A percentile compares a stretch with the other conserved stretches of the same genome.
Conservation (phyloP, 257 asterid genomes). For the Nicotiana knightiana region DNA sequence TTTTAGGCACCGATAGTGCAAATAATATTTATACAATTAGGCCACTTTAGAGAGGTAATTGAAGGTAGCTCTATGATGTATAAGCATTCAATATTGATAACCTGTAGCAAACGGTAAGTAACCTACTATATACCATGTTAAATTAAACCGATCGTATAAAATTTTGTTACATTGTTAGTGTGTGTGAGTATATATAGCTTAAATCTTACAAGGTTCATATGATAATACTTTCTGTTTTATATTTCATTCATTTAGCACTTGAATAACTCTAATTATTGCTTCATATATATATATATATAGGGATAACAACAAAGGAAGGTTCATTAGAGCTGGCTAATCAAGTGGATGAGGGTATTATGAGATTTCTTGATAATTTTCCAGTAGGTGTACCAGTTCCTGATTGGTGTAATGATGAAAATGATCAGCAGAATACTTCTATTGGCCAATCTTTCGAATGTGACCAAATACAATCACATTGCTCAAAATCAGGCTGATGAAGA, state of each 20-base stretch:
- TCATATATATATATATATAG: neutral
- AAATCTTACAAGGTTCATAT: too few species aligned
- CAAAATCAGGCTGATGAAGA: conserved; percentile 21
- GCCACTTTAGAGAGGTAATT: neutral
- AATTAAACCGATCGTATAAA: neutral
- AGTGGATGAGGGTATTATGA: conserved; percentile 49
- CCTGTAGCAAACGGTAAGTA: neutral
- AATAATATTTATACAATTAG: neutral
- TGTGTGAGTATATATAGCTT: neutral
- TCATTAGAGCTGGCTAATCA: conserved; percentile 19
- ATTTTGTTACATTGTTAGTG: neutral
- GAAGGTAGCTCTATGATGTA: neutral
- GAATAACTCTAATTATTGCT: neutral
- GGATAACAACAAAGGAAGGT: conserved; percentile 3
- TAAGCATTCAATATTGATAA: neutral
- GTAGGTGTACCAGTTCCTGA: conserved; percentile 47
- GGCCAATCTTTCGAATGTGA: conserved; percentile 16
- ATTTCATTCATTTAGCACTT: neutral
- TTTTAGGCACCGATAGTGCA: too few species aligned
- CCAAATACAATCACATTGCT: conserved; percentile 18
- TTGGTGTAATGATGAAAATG: conserved; percentile 35
- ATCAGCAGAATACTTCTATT: neutral
- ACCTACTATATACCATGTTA: neutral
- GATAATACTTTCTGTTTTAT: neutral
- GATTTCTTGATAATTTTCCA: conserved; percentile 55